Conservation (phyloP, 441 rosid genomes). For the Corymbia calophylla region DNA sequence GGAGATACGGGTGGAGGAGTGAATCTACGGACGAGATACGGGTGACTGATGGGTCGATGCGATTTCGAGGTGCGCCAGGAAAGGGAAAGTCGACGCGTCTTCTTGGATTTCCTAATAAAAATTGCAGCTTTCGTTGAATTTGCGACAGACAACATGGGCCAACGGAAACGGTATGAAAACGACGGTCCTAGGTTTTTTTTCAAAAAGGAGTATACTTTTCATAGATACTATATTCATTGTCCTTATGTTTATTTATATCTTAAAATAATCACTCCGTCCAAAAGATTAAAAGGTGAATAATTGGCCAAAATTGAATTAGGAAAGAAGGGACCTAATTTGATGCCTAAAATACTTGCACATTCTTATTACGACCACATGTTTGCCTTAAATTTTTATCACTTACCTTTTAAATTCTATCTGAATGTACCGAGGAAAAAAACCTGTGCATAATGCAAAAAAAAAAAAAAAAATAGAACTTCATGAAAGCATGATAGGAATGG, state of each 20-base stretch:
- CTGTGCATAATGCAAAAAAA: too few relatives aligned
- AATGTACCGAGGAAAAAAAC: not conserved
- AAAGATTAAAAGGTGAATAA: not conserved
- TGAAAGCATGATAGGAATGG: not conserved
- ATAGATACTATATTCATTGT: not conserved
- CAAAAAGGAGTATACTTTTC: not conserved
- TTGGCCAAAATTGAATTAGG: not conserved
- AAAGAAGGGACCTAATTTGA: not conserved
- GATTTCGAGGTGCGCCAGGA: not conserved
- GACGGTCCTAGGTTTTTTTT: not conserved
- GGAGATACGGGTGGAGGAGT: not conserved
- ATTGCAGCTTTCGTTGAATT: not conserved
- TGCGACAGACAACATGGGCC: not conserved
- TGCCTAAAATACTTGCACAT: not conserved
- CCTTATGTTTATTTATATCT: not conserved
- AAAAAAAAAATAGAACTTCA: too few relatives aligned
- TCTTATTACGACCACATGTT: accelerated
- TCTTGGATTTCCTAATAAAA: not conserved
- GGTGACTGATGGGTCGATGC: not conserved
- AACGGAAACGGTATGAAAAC: not conserved
- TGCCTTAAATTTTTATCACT: not conserved
- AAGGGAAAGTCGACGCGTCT: not conserved
- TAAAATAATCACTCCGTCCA: not conserved
- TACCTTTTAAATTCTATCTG: accelerated
- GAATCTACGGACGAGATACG: not conserved